Evolutionary conservation across 2,329 filamentous ascomycete species (phyloP).

Genomic region (Endoconidiophora laricicola): DNA sequence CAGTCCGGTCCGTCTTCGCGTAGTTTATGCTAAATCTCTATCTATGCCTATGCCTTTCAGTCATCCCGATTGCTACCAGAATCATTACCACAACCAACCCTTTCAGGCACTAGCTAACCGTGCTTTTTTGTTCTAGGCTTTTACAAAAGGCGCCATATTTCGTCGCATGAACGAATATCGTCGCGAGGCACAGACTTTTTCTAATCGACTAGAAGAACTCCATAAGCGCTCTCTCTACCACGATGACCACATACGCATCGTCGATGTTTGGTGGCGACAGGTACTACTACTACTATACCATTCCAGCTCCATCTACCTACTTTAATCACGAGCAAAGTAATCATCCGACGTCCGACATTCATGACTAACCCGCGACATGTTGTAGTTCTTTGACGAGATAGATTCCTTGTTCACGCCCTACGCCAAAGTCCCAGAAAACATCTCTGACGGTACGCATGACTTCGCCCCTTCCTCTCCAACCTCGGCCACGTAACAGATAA

Average conservation of each 20-base stretch:
- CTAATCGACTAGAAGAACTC: slow-evolving; percentile 65
- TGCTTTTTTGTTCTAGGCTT: slow-evolving; percentile 40
- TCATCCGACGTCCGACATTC: not conserved
- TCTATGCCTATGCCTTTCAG: slow-evolving; percentile 16
- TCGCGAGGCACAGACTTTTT: slow-evolving; percentile 67
- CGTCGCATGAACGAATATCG: slow-evolving; percentile 98
- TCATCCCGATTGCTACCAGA: slow-evolving; percentile 12
- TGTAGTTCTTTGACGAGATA: slow-evolving; percentile 10
- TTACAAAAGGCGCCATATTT: slow-evolving; percentile 89
- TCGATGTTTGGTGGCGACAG: slow-evolving; percentile 91
- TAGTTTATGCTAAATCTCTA: not conserved
- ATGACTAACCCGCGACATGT: not conserved
- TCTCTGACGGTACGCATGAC: slow-evolving; percentile 13
- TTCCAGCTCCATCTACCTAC: not conserved
- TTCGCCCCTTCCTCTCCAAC: too few species aligned
- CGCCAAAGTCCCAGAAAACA: slow-evolving; percentile 1
- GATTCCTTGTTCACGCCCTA: slow-evolving; percentile 6
- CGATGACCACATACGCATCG: slow-evolving; percentile 78
- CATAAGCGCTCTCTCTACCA: slow-evolving; percentile 65
- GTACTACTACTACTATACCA: slow-evolving; percentile 32
- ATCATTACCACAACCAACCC: not conserved
- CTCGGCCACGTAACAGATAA: slow-evolving; percentile 15
- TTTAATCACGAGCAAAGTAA: not conserved
- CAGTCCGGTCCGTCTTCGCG: too few species aligned
- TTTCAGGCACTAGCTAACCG: not conserved